These are phyloP conservation scores for Physcomitrium patens DNA, from an alignment of 225 moss, liverwort and hornwort species.

Conservation along the genomic window DNA sequence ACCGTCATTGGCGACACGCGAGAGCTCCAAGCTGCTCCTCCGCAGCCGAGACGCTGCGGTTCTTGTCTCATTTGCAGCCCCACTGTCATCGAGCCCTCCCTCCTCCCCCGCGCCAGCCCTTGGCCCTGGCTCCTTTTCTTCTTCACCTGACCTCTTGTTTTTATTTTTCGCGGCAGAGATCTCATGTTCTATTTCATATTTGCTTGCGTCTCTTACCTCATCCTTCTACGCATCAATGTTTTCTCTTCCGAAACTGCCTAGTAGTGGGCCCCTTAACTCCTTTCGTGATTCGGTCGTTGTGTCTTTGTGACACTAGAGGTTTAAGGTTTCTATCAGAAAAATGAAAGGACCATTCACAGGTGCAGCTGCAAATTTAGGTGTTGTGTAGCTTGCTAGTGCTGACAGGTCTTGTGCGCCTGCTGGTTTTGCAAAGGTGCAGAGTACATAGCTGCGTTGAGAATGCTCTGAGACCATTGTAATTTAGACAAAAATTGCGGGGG, in stretches of 20 bases:
- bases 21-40: conserved; percentile 43
- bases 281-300: no score
- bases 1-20: conserved; percentile 32
- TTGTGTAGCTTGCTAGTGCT: background rate
- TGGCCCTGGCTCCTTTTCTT: background rate
- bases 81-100: background rate
- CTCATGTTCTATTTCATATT: background rate
- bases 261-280: no score
- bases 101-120: no score
- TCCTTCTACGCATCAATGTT: background rate
- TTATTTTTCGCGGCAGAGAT: no score
- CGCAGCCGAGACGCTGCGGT: conserved; percentile 28
- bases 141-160: no score
- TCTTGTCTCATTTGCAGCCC: conserved; percentile 23
- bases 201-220: background rate
- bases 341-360: no score
- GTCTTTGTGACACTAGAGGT: no score
- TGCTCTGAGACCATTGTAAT: background rate
- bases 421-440: background rate
- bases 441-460: background rate
- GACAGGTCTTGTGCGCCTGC: conserved; percentile 18
- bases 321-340: no score
- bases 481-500: background rate
- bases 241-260: background rate
- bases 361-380: background rate